Evolutionary conservation across 352 stramenopile genomes (phyloP).

Genomic region (Aphanomyces invadans): DNA sequence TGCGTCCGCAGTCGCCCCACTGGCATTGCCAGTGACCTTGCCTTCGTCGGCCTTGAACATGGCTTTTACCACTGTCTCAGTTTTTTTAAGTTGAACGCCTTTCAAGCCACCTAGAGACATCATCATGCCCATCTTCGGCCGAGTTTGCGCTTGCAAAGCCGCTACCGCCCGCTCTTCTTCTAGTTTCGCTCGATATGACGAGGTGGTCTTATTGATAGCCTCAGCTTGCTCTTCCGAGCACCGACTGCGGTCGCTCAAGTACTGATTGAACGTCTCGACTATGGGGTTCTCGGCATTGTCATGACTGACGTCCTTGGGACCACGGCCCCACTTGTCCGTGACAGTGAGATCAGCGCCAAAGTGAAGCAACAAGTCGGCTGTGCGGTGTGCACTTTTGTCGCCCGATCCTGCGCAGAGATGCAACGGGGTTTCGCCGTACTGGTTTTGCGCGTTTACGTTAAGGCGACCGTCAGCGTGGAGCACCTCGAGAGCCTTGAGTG

Average conservation of each 20-base stretch:
- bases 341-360: slow-evolving; percentile 26
- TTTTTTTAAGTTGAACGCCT: slow-evolving; percentile 32
- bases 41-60: slow-evolving; percentile 31
- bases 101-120: slow-evolving; percentile 26
- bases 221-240: slow-evolving; percentile 19
- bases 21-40: slow-evolving; percentile 6
- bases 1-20: background rate
- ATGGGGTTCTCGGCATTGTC: slow-evolving; percentile 34
- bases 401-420: slow-evolving; percentile 32
- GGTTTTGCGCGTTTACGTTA: slow-evolving; percentile 29
- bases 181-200: slow-evolving; percentile 15
- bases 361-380: slow-evolving; percentile 28
- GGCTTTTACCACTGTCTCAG: slow-evolving; percentile 28
- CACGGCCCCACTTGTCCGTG: slow-evolving; percentile 30
- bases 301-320: slow-evolving; percentile 27
- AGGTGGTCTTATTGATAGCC: slow-evolving; percentile 16
- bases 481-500: slow-evolving; percentile 28
- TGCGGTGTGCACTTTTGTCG: slow-evolving; percentile 30
- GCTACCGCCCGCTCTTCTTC: slow-evolving; percentile 11
- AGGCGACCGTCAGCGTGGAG: slow-evolving; percentile 29
- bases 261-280: slow-evolving; percentile 28
- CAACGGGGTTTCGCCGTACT: slow-evolving; percentile 32
- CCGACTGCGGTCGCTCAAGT: slow-evolving; percentile 20
- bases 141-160: slow-evolving; percentile 1
- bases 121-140: slow-evolving; percentile 21